These are phyloP conservation scores for Botrytis fabae DNA, from an alignment of 2,329 filamentous ascomycete genomes.

Conservation along the genomic window DNA sequence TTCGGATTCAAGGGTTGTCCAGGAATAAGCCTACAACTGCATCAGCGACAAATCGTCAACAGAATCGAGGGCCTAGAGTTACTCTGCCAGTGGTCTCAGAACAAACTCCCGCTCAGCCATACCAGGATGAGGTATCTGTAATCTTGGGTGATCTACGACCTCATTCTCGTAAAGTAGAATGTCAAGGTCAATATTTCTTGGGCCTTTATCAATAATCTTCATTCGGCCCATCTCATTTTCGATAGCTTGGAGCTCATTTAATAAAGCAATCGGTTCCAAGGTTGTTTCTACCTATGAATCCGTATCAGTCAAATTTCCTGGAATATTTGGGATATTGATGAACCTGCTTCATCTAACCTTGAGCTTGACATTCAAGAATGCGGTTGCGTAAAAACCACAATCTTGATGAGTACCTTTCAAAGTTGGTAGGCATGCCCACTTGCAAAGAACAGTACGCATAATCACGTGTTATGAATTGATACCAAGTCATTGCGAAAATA, in stretches of 20 bases:
- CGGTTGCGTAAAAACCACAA: not conserved
- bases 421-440: not conserved
- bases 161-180: conserved; percentile 79
- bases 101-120: conserved; percentile 95
- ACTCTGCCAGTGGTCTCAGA: conserved; percentile 81
- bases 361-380: not conserved
- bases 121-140: conserved; percentile 80
- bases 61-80: conserved; percentile 36
- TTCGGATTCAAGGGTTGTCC: conserved; percentile 52
- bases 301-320: not conserved
- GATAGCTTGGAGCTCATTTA: conserved; percentile 81
- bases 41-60: conserved; percentile 26
- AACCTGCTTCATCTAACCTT: not conserved
- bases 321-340: not conserved
- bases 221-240: conserved; percentile 76
- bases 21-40: conserved; percentile 52
- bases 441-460: not conserved
- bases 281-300: conserved; percentile 67
- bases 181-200: conserved; percentile 91
- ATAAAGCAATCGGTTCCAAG: conserved; percentile 70
- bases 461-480: conserved; percentile 10
- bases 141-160: conserved; percentile 64
- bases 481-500: not conserved
- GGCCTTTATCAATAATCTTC: conserved; percentile 89
- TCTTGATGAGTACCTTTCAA: not conserved